Evolutionary conservation across 441 rosid genomes (phyloP).

Genomic region (Isatis lusitanica): DNA sequence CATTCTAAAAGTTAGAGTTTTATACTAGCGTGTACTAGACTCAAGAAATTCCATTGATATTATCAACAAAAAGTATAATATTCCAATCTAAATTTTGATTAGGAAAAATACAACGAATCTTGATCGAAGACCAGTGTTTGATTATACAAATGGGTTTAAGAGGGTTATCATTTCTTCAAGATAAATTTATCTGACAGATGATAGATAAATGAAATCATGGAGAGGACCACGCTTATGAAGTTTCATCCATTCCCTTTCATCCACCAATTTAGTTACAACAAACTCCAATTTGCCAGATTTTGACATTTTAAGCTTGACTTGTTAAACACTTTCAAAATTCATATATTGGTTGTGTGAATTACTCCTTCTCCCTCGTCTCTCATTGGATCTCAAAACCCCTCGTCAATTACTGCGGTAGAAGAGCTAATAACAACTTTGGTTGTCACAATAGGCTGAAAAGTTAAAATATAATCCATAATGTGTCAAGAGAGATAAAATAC

Average conservation of each 20-base stretch:
- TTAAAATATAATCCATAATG: neutral
- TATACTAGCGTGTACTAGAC: neutral
- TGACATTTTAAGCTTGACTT: neutral
- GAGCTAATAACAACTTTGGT: neutral
- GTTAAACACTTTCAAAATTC: neutral
- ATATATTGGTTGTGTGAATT: neutral
- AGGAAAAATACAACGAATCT: neutral
- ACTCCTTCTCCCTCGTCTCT: neutral
- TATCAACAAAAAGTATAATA: neutral
- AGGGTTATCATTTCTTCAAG: neutral
- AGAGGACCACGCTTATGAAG: neutral
- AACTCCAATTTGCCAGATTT: neutral
- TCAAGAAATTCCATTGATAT: neutral
- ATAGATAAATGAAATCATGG: neutral
- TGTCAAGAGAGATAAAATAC: constrained; percentile 3
- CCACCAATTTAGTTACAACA: neutral
- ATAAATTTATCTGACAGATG: neutral
- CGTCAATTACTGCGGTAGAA: neutral
- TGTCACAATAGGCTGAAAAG: neutral
- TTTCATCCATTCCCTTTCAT: neutral
- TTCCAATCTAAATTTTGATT: neutral
- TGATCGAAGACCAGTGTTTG: neutral
- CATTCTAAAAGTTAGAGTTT: neutral
- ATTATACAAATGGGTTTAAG: neutral
- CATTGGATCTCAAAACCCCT: neutral